These are phyloP conservation scores for Avena eriantha DNA, from an alignment of 176 grass and related monocot genomes.

Conservation along the genomic window DNA sequence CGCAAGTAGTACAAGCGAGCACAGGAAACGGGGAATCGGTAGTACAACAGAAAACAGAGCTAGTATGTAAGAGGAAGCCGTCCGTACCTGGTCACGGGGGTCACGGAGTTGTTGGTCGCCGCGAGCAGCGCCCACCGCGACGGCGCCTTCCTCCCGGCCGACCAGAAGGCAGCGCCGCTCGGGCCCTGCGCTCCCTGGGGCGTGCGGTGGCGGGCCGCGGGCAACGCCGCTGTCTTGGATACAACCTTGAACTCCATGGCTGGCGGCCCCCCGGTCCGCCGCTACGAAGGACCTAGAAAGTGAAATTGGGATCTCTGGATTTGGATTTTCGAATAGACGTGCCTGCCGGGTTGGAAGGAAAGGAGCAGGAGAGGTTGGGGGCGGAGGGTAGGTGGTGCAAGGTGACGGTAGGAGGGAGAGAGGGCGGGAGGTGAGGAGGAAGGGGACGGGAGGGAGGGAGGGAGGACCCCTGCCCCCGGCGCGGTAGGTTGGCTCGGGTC, in stretches of 20 bases:
- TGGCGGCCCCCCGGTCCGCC: not conserved
- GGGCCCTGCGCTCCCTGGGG: not conserved
- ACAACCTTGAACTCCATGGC: conserved; percentile 45
- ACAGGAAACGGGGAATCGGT: not conserved
- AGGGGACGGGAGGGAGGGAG: not conserved
- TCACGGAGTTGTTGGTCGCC: conserved; percentile 37
- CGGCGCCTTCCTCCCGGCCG: conserved; percentile 2
- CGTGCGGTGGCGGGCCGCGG: not conserved
- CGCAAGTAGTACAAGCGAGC: not conserved
- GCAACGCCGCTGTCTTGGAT: conserved; percentile 22
- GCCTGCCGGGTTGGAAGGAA: conserved; percentile 7
- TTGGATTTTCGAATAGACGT: not conserved
- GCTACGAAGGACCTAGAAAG: conserved; percentile 13
- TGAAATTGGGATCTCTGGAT: not conserved
- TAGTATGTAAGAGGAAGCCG: not conserved
- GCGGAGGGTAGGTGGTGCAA: no score
- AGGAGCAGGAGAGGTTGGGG: conserved; percentile 1
- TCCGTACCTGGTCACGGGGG: conserved; percentile 39
- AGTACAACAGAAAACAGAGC: not conserved
- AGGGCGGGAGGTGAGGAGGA: not conserved
- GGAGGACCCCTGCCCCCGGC: not conserved
- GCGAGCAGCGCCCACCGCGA: conserved; percentile 22
- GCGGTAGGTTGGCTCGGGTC: not conserved
- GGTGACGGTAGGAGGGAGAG: no score
- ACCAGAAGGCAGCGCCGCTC: conserved; percentile 33